Evolutionary conservation across 2,329 filamentous ascomycete genomes (phyloP), one percentile per base, ranked within the genome.

Genomic region (Boeremia exigua): DNA sequence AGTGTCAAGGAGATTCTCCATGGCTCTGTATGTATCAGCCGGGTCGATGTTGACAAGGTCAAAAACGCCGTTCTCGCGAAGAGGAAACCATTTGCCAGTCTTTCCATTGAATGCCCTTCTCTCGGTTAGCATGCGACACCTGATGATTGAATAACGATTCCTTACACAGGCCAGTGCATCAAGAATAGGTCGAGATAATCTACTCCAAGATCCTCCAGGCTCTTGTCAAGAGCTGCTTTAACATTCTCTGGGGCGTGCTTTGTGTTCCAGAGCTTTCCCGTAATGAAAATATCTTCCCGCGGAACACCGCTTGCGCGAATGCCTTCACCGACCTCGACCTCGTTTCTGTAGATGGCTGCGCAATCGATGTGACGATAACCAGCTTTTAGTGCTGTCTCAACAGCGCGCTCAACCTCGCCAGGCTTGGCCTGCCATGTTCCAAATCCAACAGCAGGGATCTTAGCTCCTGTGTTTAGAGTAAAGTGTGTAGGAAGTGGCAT

Each of bases 201-300:
- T 36, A 86, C 76, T 6, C 79, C 82, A 64, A 88, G 81, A 62
- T 86, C 81, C 65, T 85, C 79, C 39, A 88, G 78, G 44, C 86
- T 85, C 23, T 84, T 79, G 58, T 84, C 79, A 33, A 86, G 80
- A 50, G 85, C 86, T 48, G 79, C 74, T 54, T 82, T 76, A 9
- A 89, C 88, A 48, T 72, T 61, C 25, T 67, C 54, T 63, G 83
- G 82, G 65, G 92, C 88, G 78, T 92, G 89, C 81, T 87, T 88
- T 43, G 87, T 83, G 80, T 92, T 92, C 81, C 90, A 85, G 46
- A 93, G 84, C 82, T 94, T 95, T 64, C 89, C 91, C 37, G 90
- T 93, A 56, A 92, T 79, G 78, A 83, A 92, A 65, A 92, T 84
- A 67, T 86, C 78, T 56, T 84, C 81, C 19, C 89, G 83, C 4